phyloP scores from a whole-genome alignment of 495 filamentous ascomycete species.

The Penicillium canariense region DNA sequence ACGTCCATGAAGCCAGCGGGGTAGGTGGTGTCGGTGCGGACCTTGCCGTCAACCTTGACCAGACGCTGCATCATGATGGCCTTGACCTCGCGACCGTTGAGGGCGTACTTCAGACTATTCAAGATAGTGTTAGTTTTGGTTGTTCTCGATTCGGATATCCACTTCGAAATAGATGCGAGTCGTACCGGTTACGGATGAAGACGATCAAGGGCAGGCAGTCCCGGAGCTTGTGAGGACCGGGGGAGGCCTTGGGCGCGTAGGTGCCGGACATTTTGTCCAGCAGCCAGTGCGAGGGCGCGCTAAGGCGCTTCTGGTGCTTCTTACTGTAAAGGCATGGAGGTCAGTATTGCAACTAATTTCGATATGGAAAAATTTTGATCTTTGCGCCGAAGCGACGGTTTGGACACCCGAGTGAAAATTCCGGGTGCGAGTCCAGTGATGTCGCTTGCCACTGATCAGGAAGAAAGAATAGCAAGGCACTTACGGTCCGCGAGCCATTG shows the following conservation, averaged over 20 bases:
- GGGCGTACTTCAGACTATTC: slow-evolving; percentile 91
- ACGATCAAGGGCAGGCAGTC: slow-evolving; percentile 99
- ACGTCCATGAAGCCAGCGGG: slow-evolving; percentile 99
- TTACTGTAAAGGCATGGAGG: slow-evolving; percentile 58
- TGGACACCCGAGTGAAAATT: not conserved
- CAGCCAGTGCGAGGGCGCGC: slow-evolving; percentile 98
- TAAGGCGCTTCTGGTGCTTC: slow-evolving; percentile 99
- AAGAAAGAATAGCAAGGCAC: slow-evolving; percentile 27
- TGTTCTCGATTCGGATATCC: not conserved
- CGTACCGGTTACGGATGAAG: slow-evolving; percentile 89
- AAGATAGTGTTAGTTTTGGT: slow-evolving; percentile 16
- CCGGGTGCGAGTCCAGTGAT: slow-evolving; percentile 1
- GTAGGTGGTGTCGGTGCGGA: slow-evolving; percentile 97
- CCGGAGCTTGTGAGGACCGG: slow-evolving; percentile 98
- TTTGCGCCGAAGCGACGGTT: not conserved
- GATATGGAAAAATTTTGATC: slow-evolving; percentile 6
- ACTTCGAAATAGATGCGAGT: slow-evolving; percentile 1
- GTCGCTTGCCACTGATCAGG: not conserved
- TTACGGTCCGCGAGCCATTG: slow-evolving; percentile 70
- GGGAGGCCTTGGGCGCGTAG: slow-evolving; percentile 93
- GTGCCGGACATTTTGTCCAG: slow-evolving; percentile 97
- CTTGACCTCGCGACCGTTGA: slow-evolving; percentile 96
- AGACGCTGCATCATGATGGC: slow-evolving; percentile 99
- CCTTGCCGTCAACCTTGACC: slow-evolving; percentile 99
- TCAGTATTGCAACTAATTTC: slow-evolving; percentile 29